Percentiles rank a stretch among this genome's conserved stretches.
phyloP scores from a whole-genome alignment of 192 early-diverging fungal genomes.

The Funneliformis mosseae region DNA sequence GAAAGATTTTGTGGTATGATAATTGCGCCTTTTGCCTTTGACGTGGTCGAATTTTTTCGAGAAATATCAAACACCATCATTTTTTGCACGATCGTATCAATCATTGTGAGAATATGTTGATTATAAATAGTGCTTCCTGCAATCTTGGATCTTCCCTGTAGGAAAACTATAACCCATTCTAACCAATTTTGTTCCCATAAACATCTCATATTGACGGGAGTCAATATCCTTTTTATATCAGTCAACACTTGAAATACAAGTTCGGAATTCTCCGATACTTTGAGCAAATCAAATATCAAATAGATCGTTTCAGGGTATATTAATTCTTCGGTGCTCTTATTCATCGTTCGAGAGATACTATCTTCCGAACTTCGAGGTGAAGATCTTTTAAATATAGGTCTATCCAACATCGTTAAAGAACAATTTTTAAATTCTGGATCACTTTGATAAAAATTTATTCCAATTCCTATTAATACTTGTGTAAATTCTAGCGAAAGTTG shows the following conservation, averaged over 20 bases:
- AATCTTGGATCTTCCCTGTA: constrained; percentile 38
- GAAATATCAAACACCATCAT: constrained; percentile 50
- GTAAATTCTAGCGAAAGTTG: constrained; percentile 46
- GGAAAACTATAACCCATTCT: constrained; percentile 41
- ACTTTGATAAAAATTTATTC: constrained; percentile 43
- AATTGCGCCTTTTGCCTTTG: constrained; percentile 38
- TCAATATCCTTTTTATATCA: constrained; percentile 46
- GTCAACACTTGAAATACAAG: constrained; percentile 44
- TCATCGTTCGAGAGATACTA: constrained; percentile 23
- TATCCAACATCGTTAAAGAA: constrained; percentile 28
- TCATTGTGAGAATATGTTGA: constrained; percentile 41
- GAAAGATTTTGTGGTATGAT: constrained; percentile 18
- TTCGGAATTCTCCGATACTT: constrained; percentile 39
- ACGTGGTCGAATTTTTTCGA: constrained; percentile 39
- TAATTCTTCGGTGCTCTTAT: constrained; percentile 45
- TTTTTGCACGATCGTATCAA: constrained; percentile 47
- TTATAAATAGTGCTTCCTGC: constrained; percentile 38
- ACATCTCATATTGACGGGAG: constrained; percentile 44
- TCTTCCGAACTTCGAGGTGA: neutral
- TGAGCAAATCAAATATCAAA: constrained; percentile 42
- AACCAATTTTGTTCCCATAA: constrained; percentile 47
- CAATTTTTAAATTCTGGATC: constrained; percentile 42
- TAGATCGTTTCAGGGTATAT: constrained; percentile 43
- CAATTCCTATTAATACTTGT: constrained; percentile 42
- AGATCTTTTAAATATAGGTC: constrained; percentile 26